Conservation (phyloP, 768 basidiomycete genomes). For the Rhodocollybia butyracea region DNA sequence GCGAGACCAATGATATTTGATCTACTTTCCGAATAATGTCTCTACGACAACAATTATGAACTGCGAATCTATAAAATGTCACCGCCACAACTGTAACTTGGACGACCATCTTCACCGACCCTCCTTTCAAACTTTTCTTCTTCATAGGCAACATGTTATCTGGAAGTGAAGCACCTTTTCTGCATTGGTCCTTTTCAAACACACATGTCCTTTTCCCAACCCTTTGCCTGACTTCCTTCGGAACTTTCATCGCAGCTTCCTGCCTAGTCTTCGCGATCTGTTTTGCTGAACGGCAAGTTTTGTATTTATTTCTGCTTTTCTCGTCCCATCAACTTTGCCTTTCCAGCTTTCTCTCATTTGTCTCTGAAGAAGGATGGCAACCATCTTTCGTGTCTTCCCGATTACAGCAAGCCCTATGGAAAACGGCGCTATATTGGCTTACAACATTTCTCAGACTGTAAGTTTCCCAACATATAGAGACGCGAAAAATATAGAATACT, state of each 20-base stretch:
- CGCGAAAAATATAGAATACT: background rate
- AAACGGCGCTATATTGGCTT: constrained; percentile 50
- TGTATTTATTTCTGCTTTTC: background rate
- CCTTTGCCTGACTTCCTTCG: constrained; percentile 42
- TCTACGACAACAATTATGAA: too few species aligned
- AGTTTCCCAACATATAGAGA: constrained; percentile 17
- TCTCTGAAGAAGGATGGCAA: constrained; percentile 44
- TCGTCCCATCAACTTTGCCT: background rate
- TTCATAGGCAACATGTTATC: background rate
- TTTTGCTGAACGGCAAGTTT: constrained; percentile 51
- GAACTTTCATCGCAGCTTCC: constrained; percentile 44
- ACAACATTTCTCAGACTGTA: constrained; percentile 63
- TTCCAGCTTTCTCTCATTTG: constrained; percentile 46
- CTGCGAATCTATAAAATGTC: too few species aligned
- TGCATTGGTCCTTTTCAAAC: constrained; percentile 39
- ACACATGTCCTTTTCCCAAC: constrained; percentile 38
- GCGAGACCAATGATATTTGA: too few species aligned
- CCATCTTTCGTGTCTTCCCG: constrained; percentile 42
- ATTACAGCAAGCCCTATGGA: constrained; percentile 48
- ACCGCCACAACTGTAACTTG: background rate
- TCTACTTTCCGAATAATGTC: too few species aligned
- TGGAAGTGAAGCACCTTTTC: constrained; percentile 20
- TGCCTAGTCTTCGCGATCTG: constrained; percentile 47
- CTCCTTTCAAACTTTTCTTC: background rate
- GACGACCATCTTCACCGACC: background rate